Percentiles rank a stretch among this genome's conserved stretches.
Conservation (phyloP, 1,139 yeast genomes). For the Suhomyces wounanorum region DNA sequence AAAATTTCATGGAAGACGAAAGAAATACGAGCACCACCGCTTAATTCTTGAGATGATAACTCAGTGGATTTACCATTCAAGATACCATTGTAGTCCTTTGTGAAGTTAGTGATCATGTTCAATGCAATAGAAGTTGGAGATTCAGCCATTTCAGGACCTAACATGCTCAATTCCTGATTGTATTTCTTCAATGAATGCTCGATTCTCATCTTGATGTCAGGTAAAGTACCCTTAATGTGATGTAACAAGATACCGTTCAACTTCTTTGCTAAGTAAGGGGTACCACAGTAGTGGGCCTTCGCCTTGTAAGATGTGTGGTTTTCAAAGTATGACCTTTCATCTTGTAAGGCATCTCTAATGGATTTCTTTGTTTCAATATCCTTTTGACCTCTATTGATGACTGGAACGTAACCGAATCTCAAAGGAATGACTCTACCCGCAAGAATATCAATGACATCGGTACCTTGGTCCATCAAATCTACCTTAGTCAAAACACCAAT, state of each 20-base stretch:
- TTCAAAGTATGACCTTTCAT: conserved; percentile 78
- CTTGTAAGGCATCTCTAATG: conserved; percentile 82
- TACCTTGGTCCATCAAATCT: conserved; percentile 97
- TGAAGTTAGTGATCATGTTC: conserved; percentile 87
- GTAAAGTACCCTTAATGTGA: conserved; percentile 91
- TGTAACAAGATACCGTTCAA: conserved; percentile 86
- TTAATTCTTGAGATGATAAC: conserved; percentile 77
- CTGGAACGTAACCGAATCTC: conserved; percentile 96
- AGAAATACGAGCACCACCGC: conserved; percentile 97
- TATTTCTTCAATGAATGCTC: conserved; percentile 81
- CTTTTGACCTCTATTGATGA: conserved; percentile 95
- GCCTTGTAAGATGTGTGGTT: conserved; percentile 76
- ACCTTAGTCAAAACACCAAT: conserved; percentile 97
- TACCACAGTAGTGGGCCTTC: conserved; percentile 91
- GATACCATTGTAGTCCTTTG: conserved; percentile 89
- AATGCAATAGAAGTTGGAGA: conserved; percentile 88
- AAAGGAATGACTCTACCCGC: conserved; percentile 96
- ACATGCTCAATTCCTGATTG: conserved; percentile 69
- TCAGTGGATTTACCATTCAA: conserved; percentile 94
- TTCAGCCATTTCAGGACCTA: conserved; percentile 87
- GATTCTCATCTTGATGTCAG: conserved; percentile 90
- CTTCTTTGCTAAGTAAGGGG: conserved; percentile 93
- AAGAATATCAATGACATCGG: conserved; percentile 95
- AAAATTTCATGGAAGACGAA: conserved; percentile 97
- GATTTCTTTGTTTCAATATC: conserved; percentile 88